phyloP scores from a whole-genome alignment of 2,329 filamentous ascomycete genomes.

The Fusarium succisae region DNA sequence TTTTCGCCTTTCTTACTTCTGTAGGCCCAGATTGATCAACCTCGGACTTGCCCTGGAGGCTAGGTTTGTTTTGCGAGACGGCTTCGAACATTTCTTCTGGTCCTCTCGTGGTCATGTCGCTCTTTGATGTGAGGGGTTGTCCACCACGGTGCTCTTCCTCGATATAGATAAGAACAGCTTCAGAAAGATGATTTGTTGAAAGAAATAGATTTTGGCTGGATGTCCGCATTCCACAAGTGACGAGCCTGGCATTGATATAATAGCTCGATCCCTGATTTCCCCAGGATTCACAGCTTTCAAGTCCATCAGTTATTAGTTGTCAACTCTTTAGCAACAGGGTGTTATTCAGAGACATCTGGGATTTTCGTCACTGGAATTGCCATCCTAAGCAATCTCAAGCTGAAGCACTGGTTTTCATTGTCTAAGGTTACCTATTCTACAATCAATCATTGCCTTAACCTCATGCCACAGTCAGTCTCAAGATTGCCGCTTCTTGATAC shows the following conservation, averaged over 20 bases:
- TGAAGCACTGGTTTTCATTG: too few species aligned
- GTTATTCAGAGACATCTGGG: too few species aligned
- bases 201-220: accelerated
- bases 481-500: neutral
- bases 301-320: neutral
- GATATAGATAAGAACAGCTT: too few species aligned
- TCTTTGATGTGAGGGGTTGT: neutral
- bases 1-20: neutral
- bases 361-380: too few species aligned
- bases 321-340: accelerated
- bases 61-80: neutral
- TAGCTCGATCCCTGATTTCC: accelerated
- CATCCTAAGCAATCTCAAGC: accelerated
- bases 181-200: too few species aligned
- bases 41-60: too few species aligned
- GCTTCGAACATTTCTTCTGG: too few species aligned
- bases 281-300: neutral
- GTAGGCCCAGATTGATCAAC: neutral
- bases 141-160: neutral
- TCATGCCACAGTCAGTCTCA: neutral
- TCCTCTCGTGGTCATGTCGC: neutral
- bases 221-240: too few species aligned
- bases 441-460: too few species aligned
- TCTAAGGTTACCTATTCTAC: too few species aligned
- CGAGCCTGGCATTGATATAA: neutral